Evolutionary conservation across 257 asterid genomes (phyloP), one percentile per base, ranked within the genome.

Genomic region (Solanum verrucosum): DNA sequence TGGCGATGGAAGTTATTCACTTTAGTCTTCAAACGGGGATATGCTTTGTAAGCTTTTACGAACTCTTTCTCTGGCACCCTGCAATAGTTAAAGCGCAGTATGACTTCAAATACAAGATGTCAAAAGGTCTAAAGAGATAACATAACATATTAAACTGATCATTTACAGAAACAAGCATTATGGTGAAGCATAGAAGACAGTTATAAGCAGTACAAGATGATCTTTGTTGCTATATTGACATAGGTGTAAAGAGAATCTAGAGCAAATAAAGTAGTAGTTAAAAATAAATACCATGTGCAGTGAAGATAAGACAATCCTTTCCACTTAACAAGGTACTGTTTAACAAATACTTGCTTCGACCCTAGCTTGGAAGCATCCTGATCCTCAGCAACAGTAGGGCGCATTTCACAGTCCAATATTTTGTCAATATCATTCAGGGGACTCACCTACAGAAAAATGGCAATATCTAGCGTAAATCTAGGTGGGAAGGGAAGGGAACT

Each of bases 11-110:
- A 97, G 88, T 97, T 93, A 91, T 95, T 97, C 15, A 97, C 96
- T 92, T 95, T 96, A 63, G 98, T 96, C 90, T 93, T 93, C 86
- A 97, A 89, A 82, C 99, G 98, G 60, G 98, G 99, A 93, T 93
- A 94, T 72, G 98, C 90, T 93, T 94, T 97, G 94, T 93, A 96
- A 83, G 99, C 99, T 92, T 93, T 95, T 25, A 94, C 67, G 88
- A 97, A 95, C 88, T 95, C 96, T 84, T 88, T 91, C 95, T 97
- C 99, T 0, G 99, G 98, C 89, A 97, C 98, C 99, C 99, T 97
- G 92, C 87, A 91, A 89, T 68, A 89, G 88, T 68, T 87, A 81
- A 46, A 46, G 68, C 18, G n/a, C 40, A 86, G 33, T 74, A 70
- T 71, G 60, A 78, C 52, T 27, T 40, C 52, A 86, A 44, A 71